Percentiles rank a stretch among this genome's conserved stretches.
Conservation (phyloP, 1,139 yeast species). For the Geotrichum cucujoidarum region DNA sequence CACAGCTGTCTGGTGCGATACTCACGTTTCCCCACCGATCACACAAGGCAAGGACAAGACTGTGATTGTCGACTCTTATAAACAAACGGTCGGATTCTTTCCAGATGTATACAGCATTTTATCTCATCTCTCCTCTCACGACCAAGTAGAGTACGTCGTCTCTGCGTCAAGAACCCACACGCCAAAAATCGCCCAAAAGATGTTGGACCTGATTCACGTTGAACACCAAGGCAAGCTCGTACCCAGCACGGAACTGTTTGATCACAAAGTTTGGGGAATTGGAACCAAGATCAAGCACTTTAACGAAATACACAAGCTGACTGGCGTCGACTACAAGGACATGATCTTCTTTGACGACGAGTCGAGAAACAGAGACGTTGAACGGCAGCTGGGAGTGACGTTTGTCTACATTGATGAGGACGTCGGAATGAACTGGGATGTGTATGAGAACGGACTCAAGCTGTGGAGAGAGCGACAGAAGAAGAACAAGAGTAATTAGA, state of each 20-base stretch:
- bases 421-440: slow-evolving; percentile 47
- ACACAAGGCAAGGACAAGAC: slow-evolving; percentile 27
- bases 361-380: slow-evolving; percentile 59
- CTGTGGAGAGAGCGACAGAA: slow-evolving; percentile 35
- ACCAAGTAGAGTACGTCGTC: slow-evolving; percentile 46
- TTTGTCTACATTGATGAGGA: slow-evolving; percentile 49
- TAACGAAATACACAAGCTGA: slow-evolving; percentile 42
- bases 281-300: slow-evolving; percentile 63
- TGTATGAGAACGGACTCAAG: slow-evolving; percentile 45
- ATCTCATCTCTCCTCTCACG: slow-evolving; percentile 36
- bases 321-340: slow-evolving; percentile 47
- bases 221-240: slow-evolving; percentile 33
- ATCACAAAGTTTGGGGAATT: slow-evolving; percentile 60
- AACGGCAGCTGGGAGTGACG: slow-evolving; percentile 50
- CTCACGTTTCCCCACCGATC: slow-evolving; percentile 59
- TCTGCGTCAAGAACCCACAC: slow-evolving; percentile 67
- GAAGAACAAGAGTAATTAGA: too few species aligned
- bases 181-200: slow-evolving; percentile 55
- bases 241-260: slow-evolving; percentile 48
- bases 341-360: slow-evolving; percentile 71
- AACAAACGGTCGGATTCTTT: slow-evolving; percentile 49
- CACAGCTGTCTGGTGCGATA: slow-evolving; percentile 55
- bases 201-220: slow-evolving; percentile 48
- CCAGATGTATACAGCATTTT: slow-evolving; percentile 58
- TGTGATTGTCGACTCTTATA: slow-evolving; percentile 44